Evolutionary conservation across 176 grass and related monocot species (phyloP), one percentile per base, ranked within the genome.

Genomic region (Triticum timopheevii): DNA sequence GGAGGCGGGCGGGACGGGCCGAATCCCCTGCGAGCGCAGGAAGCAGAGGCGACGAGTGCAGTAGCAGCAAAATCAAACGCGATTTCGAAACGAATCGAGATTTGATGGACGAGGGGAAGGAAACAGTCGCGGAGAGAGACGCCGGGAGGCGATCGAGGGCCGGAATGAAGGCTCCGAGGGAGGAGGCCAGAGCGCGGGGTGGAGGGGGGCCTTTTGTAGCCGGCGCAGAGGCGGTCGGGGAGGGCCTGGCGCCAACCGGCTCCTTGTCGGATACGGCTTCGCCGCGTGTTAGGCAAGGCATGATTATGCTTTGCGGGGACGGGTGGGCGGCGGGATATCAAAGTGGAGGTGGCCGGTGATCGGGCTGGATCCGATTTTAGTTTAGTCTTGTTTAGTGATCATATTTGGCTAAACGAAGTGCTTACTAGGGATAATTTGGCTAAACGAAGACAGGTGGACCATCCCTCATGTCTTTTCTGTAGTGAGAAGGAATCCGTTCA

Each of bases 181-280:
- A 13, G 3, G 5, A 4, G 52, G 52, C 52, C 24, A 3, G 42
- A 73, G 24, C 80, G 85, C 85, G 8, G 54, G 80, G 27, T 4
- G 2, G 35, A 13, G 7, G 7, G 20, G 13, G 58, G 44, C 20
- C 5, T 61, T 87, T 74, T 90, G 83, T 90, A 83, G 66, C 24
- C 58, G 67, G 7, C 4, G 67, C 7, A 23, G 34, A 80, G 85
- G 68, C 85, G 75, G 80, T 66, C 44, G 17, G 52, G 52, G 54
- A 20, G 6, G 52, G 47, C 20, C 28, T 78, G 52, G 84, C 65
- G 74, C 80, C 80, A 90, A 23, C 84, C 76, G 62, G 20, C 0
- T 68, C 76, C 89, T 61, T 31, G 4, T 35, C 76, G 69, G 45
- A 38, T 76, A 87, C 85, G 80, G 89, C 66, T 3, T n/a, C 34